Evolutionary conservation across 371 early-diverging fungal species (phyloP).

Genomic region (Mucor ambiguus): DNA sequence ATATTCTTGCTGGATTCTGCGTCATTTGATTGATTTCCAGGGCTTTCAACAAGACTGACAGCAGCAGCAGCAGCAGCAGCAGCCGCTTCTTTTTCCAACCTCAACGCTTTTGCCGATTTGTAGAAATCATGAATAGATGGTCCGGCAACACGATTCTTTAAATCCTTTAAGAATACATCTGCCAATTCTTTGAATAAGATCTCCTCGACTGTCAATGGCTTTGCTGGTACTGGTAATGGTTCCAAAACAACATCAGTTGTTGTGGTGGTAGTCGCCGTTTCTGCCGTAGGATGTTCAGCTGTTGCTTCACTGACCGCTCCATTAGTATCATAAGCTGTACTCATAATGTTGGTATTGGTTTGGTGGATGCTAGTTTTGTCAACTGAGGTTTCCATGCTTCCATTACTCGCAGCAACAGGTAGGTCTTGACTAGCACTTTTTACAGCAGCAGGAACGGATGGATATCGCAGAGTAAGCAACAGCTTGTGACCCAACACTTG

Average conservation of each 20-base stretch:
- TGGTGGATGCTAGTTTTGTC: neutral
- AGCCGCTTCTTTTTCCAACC: slow-evolving; percentile 15
- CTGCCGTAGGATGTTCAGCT: neutral
- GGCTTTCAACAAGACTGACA: neutral
- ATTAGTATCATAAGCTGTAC: neutral
- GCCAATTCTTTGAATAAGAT: slow-evolving; percentile 53
- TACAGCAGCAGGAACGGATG: slow-evolving; percentile 3
- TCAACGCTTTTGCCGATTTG: slow-evolving; percentile 36
- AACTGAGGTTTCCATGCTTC: neutral
- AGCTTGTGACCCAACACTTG: slow-evolving; percentile 52
- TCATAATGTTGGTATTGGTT: neutral
- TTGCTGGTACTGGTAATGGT: neutral
- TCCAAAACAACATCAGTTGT: neutral
- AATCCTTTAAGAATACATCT: slow-evolving; percentile 63
- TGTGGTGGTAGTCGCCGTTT: neutral
- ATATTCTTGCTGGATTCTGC: neutral
- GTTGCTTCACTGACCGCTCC: neutral
- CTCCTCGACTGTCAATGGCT: slow-evolving; percentile 39
- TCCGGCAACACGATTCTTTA: slow-evolving; percentile 58
- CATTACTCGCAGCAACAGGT: slow-evolving; percentile 2
- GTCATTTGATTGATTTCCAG: neutral
- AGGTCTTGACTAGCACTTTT: neutral
- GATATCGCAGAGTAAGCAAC: slow-evolving; percentile 41
- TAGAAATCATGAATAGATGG: slow-evolving; percentile 59
- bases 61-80: neutral